These are phyloP conservation scores for Pseudonectria foliicola DNA, from an alignment of 2,329 filamentous ascomycete genomes.

Conservation along the genomic window DNA sequence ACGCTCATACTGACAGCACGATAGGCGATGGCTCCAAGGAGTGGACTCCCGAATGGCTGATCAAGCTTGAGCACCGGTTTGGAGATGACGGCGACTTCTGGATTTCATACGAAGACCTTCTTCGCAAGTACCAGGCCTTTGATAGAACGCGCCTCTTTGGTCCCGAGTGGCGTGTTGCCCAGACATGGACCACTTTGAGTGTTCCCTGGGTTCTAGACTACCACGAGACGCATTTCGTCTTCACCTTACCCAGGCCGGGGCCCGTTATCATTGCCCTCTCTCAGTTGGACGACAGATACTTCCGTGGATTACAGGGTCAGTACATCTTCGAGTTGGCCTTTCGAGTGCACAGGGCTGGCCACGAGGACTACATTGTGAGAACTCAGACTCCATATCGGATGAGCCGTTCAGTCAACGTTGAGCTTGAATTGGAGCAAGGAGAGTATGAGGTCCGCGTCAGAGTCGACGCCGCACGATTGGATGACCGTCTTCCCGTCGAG, in stretches of 20 bases:
- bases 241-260: slow-evolving; percentile 40
- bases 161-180: slow-evolving; percentile 44
- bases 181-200: slow-evolving; percentile 42
- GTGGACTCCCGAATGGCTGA: slow-evolving; percentile 75
- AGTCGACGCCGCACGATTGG: slow-evolving; percentile 58
- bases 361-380: slow-evolving; percentile 48
- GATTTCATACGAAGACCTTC: slow-evolving; percentile 52
- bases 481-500: slow-evolving; percentile 47
- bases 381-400: slow-evolving; percentile 51
- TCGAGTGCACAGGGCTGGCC: slow-evolving; percentile 42
- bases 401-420: slow-evolving; percentile 68
- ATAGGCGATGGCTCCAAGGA: slow-evolving; percentile 68
- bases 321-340: slow-evolving; percentile 49
- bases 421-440: slow-evolving; percentile 67
- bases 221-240: slow-evolving; percentile 45
- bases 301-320: slow-evolving; percentile 49
- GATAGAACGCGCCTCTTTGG: slow-evolving; percentile 53
- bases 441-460: slow-evolving; percentile 71
- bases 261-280: slow-evolving; percentile 49
- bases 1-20: slow-evolving; percentile 8
- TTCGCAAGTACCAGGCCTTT: slow-evolving; percentile 51
- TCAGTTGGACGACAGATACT: slow-evolving; percentile 52
- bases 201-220: slow-evolving; percentile 52
- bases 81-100: slow-evolving; percentile 66
- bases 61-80: slow-evolving; percentile 65